Evolutionary conservation across 2,329 filamentous ascomycete genomes (phyloP), one percentile per base, ranked within the genome.

Genomic region (Epichloe bromicola): DNA sequence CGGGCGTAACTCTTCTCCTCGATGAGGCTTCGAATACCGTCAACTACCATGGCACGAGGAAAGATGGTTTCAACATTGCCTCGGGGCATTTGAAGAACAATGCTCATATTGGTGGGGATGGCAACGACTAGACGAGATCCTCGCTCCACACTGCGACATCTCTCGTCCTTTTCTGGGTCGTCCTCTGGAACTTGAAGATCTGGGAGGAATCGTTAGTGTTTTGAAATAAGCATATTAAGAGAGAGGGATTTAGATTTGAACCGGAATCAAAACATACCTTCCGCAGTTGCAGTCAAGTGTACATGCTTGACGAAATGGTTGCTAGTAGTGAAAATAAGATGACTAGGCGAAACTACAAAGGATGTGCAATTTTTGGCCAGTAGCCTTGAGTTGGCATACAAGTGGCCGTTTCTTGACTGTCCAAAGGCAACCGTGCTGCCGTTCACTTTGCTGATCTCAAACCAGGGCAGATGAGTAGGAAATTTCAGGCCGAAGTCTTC

Each of bases 11-110:
- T 81, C 64, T 86, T 86, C 34, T 78, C 73, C 50, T 89, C 85
- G 48, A 98, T 87, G 48, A 86, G 80, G 47, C 80, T 79, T 46
- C 93, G 80, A 51, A 98, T 94, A 26, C 89, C 90, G 2, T 89
- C 88, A 46, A 98, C 74, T 0, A 98, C 91, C 69, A 98, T 83
- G 14, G 91, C 91, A 53, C 93, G 79, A 15, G 93, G 93, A 62
- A 84, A 97, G 47, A 97, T 90, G 0, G 91, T 97, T 67, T 98
- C 93, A 2, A 97, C 71, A 58, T 98, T 98, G 19, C 93, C 93
- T 60, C 93, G 79, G 1, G 93, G 93, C 87, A 96, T 96, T 65
- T 98, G 93, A 3, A 98, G 73, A 1, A 95, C 80, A 8, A 98
- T 73, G 49, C 82, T 86, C 68, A 95, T 93, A 40, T 82, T 85